Evolutionary conservation across 495 filamentous ascomycete species (phyloP).

Genomic region (Tuber brumale): DNA sequence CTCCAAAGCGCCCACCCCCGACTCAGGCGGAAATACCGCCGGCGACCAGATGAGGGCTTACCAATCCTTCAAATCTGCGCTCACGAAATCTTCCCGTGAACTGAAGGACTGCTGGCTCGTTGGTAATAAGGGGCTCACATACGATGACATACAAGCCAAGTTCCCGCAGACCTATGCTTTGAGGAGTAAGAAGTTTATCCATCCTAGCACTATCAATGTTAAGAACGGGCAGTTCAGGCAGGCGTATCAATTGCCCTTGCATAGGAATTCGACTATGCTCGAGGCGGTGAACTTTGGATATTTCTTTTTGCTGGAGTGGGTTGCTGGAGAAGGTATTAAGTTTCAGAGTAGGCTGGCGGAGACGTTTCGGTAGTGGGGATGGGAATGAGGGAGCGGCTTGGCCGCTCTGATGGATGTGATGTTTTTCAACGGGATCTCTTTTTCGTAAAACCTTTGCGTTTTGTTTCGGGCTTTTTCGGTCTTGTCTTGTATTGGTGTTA

Average conservation of each 20-base stretch:
- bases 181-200: constrained; percentile 27
- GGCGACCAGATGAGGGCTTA: constrained; percentile 29
- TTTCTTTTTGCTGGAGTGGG: constrained; percentile 38
- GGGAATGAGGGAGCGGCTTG: neutral
- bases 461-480: neutral
- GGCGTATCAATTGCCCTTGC: constrained; percentile 34
- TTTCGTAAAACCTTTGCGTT: neutral
- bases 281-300: constrained; percentile 40
- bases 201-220: constrained; percentile 21
- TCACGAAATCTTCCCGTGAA: constrained; percentile 31
- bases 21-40: constrained; percentile 25
- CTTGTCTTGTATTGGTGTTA: constrained; percentile 11
- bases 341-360: constrained; percentile 31
- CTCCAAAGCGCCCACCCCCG: constrained; percentile 40
- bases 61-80: constrained; percentile 23
- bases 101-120: constrained; percentile 35
- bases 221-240: constrained; percentile 35
- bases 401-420: neutral
- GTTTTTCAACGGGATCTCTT: neutral
- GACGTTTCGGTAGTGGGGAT: neutral
- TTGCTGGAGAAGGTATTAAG: constrained; percentile 22
- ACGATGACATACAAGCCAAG: constrained; percentile 29
- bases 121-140: constrained; percentile 33
- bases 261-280: constrained; percentile 38
- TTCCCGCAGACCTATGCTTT: constrained; percentile 32